These are phyloP conservation scores for Pezizomycotina sp. DNA, from an alignment of 2,329 filamentous ascomycete species.

Conservation along the genomic window DNA sequence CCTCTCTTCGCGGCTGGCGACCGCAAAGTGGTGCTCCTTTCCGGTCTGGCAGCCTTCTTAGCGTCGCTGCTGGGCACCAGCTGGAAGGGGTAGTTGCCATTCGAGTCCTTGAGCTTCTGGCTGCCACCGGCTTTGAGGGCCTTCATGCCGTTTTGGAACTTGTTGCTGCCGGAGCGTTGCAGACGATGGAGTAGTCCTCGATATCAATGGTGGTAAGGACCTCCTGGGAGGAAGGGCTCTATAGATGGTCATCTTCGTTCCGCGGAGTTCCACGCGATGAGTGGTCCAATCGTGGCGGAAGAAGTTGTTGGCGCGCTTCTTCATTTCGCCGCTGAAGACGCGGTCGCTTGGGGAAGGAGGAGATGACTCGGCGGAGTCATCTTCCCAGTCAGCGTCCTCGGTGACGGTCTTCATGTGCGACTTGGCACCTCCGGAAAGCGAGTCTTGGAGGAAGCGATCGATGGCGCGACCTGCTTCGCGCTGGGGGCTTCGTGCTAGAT, in stretches of 20 bases:
- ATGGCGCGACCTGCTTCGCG: too few relatives aligned
- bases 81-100: conserved; percentile 67
- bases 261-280: conserved; percentile 72
- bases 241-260: conserved; percentile 60
- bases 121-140: conserved; percentile 51
- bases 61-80: conserved; percentile 52
- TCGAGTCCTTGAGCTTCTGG: conserved; percentile 36
- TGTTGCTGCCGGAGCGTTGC: conserved; percentile 61
- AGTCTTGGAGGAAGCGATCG: too few relatives aligned
- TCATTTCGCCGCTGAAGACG: conserved; percentile 73
- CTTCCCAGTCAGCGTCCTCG: conserved; percentile 25
- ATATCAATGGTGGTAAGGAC: conserved; percentile 43
- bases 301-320: conserved; percentile 79
- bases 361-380: conserved; percentile 20
- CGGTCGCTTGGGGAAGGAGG: conserved; percentile 32
- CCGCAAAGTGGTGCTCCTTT: conserved; percentile 73
- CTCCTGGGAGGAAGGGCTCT: conserved; percentile 30
- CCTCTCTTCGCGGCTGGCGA: conserved; percentile 68
- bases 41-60: conserved; percentile 35
- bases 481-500: conserved; percentile 17
- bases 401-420: conserved; percentile 23
- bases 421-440: too few relatives aligned
- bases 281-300: conserved; percentile 91
- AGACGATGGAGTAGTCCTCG: conserved; percentile 75
- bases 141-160: conserved; percentile 76